Percentiles rank a stretch among this genome's conserved stretches.
Evolutionary conservation across 2,329 filamentous ascomycete genomes (phyloP).

Genomic region (Thielaviopsis euricoi): DNA sequence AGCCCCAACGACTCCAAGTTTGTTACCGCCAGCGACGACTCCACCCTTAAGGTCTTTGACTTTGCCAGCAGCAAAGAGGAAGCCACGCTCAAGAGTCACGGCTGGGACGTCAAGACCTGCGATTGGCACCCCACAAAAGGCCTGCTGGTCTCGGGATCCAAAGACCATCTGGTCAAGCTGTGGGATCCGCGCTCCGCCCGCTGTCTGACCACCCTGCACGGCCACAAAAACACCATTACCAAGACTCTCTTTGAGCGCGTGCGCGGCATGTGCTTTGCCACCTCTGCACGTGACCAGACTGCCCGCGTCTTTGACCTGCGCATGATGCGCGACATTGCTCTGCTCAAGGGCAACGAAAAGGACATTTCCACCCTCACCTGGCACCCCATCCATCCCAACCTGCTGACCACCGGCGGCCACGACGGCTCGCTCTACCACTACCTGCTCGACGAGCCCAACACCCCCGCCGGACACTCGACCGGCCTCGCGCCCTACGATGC

Average conservation of each 20-base stretch:
- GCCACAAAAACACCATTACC: slow-evolving; percentile 93
- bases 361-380: slow-evolving; percentile 84
- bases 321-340: slow-evolving; percentile 95
- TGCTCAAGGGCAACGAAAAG: slow-evolving; percentile 89
- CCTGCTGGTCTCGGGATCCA: slow-evolving; percentile 84
- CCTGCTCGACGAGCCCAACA: slow-evolving; percentile 86
- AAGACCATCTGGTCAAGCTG: slow-evolving; percentile 92
- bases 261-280: slow-evolving; percentile 71
- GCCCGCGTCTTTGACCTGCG: slow-evolving; percentile 86
- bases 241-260: slow-evolving; percentile 81
- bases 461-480: slow-evolving; percentile 53
- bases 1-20: slow-evolving; percentile 92
- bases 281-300: slow-evolving; percentile 82
- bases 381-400: slow-evolving; percentile 81
- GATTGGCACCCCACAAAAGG: slow-evolving; percentile 97
- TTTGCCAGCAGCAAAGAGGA: slow-evolving; percentile 79
- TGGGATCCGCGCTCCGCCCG: slow-evolving; percentile 92
- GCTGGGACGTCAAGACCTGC: slow-evolving; percentile 93
- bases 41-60: slow-evolving; percentile 86
- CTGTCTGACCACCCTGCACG: slow-evolving; percentile 84
- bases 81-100: slow-evolving; percentile 74
- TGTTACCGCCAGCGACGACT: slow-evolving; percentile 88
- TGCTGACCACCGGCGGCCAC: slow-evolving; percentile 79
- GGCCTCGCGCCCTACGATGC: slow-evolving; percentile 73
- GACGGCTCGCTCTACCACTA: slow-evolving; percentile 88